Percentiles rank a stretch among this genome's conserved stretches.
These are phyloP conservation scores for Podospora bellae-mahoneyi DNA, from an alignment of 495 filamentous ascomycete genomes.

Conservation along the genomic window DNA sequence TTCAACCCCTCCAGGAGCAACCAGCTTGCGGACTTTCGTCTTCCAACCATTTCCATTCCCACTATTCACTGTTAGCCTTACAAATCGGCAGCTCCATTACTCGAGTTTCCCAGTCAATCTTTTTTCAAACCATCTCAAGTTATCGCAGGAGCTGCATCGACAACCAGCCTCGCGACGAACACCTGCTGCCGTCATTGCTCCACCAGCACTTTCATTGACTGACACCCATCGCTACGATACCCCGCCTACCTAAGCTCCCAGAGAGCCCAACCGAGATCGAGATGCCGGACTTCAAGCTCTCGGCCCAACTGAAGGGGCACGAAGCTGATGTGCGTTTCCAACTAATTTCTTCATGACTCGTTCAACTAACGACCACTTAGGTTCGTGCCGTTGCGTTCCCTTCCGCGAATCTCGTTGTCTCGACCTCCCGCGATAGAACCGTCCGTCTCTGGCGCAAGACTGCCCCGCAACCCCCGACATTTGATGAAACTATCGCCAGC, in stretches of 20 bases:
- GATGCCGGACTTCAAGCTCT: conserved; percentile 70
- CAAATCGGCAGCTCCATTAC: conserved; percentile 15
- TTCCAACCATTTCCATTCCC: conserved; percentile 26
- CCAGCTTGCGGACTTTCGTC: conserved; percentile 13
- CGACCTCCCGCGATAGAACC: conserved; percentile 86
- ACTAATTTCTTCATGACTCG: conserved; percentile 10
- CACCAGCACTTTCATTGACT: background rate
- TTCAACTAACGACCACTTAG: conserved; percentile 44
- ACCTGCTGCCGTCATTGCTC: conserved; percentile 1
- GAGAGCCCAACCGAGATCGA: background rate
- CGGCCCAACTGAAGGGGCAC: conserved; percentile 74
- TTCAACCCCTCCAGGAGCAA: conserved; percentile 11
- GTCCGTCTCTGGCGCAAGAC: conserved; percentile 76
- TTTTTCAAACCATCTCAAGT: background rate
- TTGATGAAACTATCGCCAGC: conserved; percentile 70
- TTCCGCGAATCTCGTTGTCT: conserved; percentile 65
- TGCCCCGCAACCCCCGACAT: conserved; percentile 60
- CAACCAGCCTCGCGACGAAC: background rate
- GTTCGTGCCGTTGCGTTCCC: conserved; percentile 87
- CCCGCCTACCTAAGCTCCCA: conserved; percentile 9
- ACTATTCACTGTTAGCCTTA: conserved; percentile 14
- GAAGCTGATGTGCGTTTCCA: conserved; percentile 70
- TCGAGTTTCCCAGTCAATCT: background rate
- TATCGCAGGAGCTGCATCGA: background rate
- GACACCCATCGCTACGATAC: background rate